Percentiles rank a stretch among this genome's conserved stretches.
phyloP scores from a whole-genome alignment of 208 protist genomes.

The Lotmaria passim region DNA sequence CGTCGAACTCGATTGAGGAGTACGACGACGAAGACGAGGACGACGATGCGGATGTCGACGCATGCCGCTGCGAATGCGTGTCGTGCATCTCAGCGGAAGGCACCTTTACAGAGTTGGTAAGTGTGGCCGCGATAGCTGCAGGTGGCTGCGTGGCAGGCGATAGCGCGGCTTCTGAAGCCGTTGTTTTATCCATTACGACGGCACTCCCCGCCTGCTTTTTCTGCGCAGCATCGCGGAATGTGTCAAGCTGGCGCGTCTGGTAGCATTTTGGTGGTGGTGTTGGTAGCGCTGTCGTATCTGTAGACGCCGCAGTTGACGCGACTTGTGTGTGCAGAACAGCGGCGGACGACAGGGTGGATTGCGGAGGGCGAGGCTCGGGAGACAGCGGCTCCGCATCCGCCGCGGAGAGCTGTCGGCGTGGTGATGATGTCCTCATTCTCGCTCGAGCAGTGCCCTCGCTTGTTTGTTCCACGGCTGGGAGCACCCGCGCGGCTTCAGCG shows the following conservation, averaged over 20 bases:
- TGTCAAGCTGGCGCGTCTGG: no score
- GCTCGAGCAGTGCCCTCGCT: neutral
- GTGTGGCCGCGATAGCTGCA: neutral
- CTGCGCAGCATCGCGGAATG: neutral
- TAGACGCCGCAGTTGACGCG: neutral
- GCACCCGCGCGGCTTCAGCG: neutral
- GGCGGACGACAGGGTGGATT: neutral
- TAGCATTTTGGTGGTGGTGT: neutral
- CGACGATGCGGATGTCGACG: neutral
- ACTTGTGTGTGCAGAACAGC: neutral
- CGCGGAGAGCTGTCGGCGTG: neutral
- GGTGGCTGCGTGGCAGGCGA: neutral
- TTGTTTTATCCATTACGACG: neutral
- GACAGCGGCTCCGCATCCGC: neutral
- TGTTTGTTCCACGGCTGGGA: neutral
- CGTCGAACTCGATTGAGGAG: constrained; percentile 9
- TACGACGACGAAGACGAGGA: constrained; percentile 1
- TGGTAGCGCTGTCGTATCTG: neutral
- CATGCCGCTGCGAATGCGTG: neutral
- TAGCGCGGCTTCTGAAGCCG: neutral
- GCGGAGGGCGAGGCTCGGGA: constrained; percentile 10
- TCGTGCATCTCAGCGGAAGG: neutral
- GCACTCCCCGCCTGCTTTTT: neutral
- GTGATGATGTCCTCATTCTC: neutral
- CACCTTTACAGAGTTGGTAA: neutral